These are phyloP conservation scores for Elaeis oleifera DNA, from an alignment of 202 grass and related monocot genomes.

Conservation along the genomic window DNA sequence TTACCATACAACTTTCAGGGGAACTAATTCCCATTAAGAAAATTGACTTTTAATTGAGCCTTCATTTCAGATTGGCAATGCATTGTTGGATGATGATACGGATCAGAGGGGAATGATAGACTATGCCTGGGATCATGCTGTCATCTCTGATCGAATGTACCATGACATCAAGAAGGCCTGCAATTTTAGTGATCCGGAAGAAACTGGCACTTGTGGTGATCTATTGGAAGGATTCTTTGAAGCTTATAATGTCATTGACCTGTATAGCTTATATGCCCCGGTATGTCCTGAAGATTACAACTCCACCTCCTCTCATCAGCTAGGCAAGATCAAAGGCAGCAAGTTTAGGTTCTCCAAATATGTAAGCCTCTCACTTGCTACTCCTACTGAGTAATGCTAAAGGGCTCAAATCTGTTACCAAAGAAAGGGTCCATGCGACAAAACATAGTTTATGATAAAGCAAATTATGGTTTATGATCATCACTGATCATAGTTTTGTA, in stretches of 20 bases:
- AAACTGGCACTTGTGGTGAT: not conserved
- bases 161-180: slow-evolving; percentile 14
- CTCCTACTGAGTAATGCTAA: too few relatives aligned
- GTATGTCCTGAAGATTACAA: slow-evolving; percentile 7
- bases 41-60: not conserved
- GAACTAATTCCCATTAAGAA: slow-evolving; percentile 2
- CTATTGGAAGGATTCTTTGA: slow-evolving; percentile 13
- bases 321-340: not conserved
- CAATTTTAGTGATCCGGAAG: slow-evolving; percentile 12
- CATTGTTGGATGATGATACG: slow-evolving; percentile 27
- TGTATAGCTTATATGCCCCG: slow-evolving; percentile 57
- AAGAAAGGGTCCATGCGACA: too few relatives aligned
- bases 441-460: too few relatives aligned
- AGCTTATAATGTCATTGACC: slow-evolving; percentile 24
- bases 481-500: too few relatives aligned
- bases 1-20: not conserved
- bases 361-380: not conserved
- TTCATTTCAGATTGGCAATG: slow-evolving; percentile 28
- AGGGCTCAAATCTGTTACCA: too few relatives aligned
- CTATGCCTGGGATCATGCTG: slow-evolving; percentile 53
- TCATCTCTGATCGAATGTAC: slow-evolving; percentile 40
- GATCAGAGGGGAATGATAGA: slow-evolving; percentile 46
- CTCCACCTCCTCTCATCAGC: not conserved
- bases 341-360: slow-evolving; percentile 3
- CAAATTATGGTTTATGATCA: too few relatives aligned